Base-by-base conservation (phyloP, 2,329 filamentous ascomycete species). In the Colletotrichum horii region DNA sequence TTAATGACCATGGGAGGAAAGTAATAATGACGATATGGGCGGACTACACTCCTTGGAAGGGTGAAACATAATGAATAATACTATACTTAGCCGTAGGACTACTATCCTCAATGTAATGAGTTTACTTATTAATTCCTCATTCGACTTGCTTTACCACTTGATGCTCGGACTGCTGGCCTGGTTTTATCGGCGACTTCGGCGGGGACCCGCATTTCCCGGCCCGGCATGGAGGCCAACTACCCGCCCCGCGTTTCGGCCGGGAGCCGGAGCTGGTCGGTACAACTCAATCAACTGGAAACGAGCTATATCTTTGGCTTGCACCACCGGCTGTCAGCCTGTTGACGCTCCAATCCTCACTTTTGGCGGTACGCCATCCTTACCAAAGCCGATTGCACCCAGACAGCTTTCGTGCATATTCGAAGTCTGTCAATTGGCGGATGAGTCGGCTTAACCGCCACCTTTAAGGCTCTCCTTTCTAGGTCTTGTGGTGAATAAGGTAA, bases 11-110 rank as follows among this genome's bases (percentile, higher is more conserved):
- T 43, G 61, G 28, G 61, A 64, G 28, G 7, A 52, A 52, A 22
- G 14, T 34, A 32, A 34, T 66, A 28, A 36, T 43, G 38, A 11
- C 19, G 15, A 32, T 6, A 22, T 2, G 38, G 28, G 38, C 16
- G 22, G 28, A 52, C 28, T 65, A 58, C 71, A 58, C 60, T 74
- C 67, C 24, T 70, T 74, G 24, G n/a, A 30, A 15, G 66, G 58
- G 66, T 70, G 32, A 15, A 26, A 22, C 60, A 52, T 52, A 43
- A 65, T 58, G 38, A 5, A 22, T 56, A 69, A 55, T 70, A 64
- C 43, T 73, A 22, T 48, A 60, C 12, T 70, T 32, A 65, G 32
- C 43, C 15, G 22, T 11, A 38, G 19, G 12, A 32, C 32, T 36
- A 66, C 64, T 66, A 66, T 66, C 64, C 24, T 66, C 48, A 52